These are phyloP conservation scores for Talaromyces marneffei DNA, from an alignment of 2,329 filamentous ascomycete species.

Conservation along the genomic window DNA sequence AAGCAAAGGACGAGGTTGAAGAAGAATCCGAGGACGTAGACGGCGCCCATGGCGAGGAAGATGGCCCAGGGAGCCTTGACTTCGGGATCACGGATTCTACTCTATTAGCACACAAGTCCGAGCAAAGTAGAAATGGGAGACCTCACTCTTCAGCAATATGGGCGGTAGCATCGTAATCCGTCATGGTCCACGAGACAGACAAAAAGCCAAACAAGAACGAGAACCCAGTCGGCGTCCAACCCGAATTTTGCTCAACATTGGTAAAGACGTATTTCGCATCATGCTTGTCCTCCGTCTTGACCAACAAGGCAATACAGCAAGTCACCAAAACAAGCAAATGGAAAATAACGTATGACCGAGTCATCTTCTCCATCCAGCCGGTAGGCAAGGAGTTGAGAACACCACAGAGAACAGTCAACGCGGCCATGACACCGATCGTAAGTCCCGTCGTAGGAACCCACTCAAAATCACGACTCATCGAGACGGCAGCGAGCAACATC, in stretches of 20 bases:
- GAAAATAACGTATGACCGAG: constrained; percentile 54
- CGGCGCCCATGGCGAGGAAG: constrained; percentile 51
- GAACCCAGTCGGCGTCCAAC: constrained; percentile 52
- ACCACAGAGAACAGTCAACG: constrained; percentile 47
- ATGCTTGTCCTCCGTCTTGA: constrained; percentile 38
- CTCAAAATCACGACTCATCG: constrained; percentile 27
- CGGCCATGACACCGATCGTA: constrained; percentile 52
- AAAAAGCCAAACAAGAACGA: constrained; percentile 58
- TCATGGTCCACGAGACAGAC: constrained; percentile 57
- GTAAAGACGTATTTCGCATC: constrained; percentile 51
- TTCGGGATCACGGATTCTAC: constrained; percentile 44
- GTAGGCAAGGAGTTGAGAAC: constrained; percentile 53
- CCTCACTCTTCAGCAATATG: constrained; percentile 48
- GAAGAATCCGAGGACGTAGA: constrained; percentile 50
- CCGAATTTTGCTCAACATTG: constrained; percentile 46
- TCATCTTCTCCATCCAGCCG: constrained; percentile 53
- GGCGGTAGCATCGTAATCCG: constrained; percentile 46
- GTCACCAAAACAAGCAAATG: constrained; percentile 41
- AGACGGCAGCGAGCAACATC: constrained; percentile 41
- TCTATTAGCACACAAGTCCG: constrained; percentile 19
- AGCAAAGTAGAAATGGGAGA: neutral
- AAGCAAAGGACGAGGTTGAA: constrained; percentile 56
- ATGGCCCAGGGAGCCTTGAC: constrained; percentile 53
- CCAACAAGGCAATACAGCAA: constrained; percentile 49
- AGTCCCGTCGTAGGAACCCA: constrained; percentile 44